Percentiles rank a stretch among this genome's conserved stretches.
Conservation (phyloP, 345 rosid genomes). For the Acer negundo region DNA sequence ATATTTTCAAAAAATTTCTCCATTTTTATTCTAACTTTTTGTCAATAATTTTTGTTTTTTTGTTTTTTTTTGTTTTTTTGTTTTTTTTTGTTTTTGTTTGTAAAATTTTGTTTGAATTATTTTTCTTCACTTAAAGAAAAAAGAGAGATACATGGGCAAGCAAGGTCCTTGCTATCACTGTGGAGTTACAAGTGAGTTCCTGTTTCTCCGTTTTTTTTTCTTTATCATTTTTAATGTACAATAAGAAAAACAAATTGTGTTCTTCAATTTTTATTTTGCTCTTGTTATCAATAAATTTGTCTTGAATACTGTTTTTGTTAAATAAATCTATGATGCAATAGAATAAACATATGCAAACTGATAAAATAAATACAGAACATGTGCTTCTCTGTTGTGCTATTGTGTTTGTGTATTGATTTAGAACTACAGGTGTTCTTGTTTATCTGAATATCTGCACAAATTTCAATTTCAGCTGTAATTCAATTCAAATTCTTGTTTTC, state of each 20-base stretch:
- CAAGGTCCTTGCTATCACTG: slow-evolving; percentile 98
- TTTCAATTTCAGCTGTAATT: slow-evolving; percentile 20
- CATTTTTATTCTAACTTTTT: slow-evolving; percentile 23
- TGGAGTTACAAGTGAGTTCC: slow-evolving; percentile 98
- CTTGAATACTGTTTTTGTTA: slow-evolving; percentile 25
- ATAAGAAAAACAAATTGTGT: slow-evolving; percentile 8
- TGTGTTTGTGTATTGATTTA: slow-evolving; percentile 31
- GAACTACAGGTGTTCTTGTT: slow-evolving; percentile 13
- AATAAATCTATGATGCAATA: slow-evolving; percentile 23
- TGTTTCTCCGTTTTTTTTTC: slow-evolving; percentile 50
- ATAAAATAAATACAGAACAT: slow-evolving; percentile 21
- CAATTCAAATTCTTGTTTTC: slow-evolving; percentile 10
- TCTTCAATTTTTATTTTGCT: slow-evolving; percentile 15
- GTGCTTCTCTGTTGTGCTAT: slow-evolving; percentile 26
- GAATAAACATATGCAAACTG: slow-evolving; percentile 24
- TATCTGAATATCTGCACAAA: slow-evolving; percentile 17
- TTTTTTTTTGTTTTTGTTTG: neutral
- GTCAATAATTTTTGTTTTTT: slow-evolving; percentile 16
- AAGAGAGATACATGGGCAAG: slow-evolving; percentile 73
- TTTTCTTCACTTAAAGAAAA: slow-evolving; percentile 24
- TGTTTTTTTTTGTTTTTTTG: slow-evolving; percentile 8
- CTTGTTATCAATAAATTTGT: slow-evolving; percentile 1
- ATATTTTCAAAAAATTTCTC: slow-evolving; percentile 16
- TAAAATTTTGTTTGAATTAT: slow-evolving; percentile 23
- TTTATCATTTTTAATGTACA: neutral